A percentile compares a stretch with the other conserved stretches of the same genome.
Evolutionary conservation across 192 early-diverging fungal genomes (phyloP).

Genomic region (Coemansia sp.): DNA sequence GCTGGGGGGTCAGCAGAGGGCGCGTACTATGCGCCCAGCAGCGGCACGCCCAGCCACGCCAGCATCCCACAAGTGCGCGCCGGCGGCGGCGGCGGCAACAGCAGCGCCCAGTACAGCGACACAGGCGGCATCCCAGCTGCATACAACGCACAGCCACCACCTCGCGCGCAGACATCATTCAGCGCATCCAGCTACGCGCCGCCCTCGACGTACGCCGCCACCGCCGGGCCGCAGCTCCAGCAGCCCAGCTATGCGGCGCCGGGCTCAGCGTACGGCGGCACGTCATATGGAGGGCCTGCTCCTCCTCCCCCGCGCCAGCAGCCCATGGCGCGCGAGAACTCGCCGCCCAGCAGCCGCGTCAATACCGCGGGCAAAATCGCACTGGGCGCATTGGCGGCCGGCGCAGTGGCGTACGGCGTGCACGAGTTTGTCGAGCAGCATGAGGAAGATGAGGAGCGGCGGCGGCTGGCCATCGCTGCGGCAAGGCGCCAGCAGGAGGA

Average conservation of each 20-base stretch:
- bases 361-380: slow-evolving; percentile 32
- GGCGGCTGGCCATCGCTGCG: not conserved
- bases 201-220: not conserved
- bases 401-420: slow-evolving; percentile 47
- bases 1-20: not conserved
- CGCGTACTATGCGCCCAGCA: not conserved
- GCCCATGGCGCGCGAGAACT: no score
- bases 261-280: no score
- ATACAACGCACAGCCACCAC: not conserved
- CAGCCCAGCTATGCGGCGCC: not conserved
- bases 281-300: no score
- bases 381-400: slow-evolving; percentile 39
- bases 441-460: slow-evolving; percentile 17
- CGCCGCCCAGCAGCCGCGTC: slow-evolving; percentile 10
- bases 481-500: slow-evolving; percentile 20
- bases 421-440: slow-evolving; percentile 30
- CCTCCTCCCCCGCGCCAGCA: no score
- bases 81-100: no score
- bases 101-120: no score
- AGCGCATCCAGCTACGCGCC: slow-evolving; percentile 1
- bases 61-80: not conserved
- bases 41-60: not conserved
- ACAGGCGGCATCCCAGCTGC: no score
- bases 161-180: not conserved
- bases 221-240: not conserved